Evolutionary conservation across 257 asterid genomes (phyloP).

Genomic region (Lavandula angustifolia): DNA sequence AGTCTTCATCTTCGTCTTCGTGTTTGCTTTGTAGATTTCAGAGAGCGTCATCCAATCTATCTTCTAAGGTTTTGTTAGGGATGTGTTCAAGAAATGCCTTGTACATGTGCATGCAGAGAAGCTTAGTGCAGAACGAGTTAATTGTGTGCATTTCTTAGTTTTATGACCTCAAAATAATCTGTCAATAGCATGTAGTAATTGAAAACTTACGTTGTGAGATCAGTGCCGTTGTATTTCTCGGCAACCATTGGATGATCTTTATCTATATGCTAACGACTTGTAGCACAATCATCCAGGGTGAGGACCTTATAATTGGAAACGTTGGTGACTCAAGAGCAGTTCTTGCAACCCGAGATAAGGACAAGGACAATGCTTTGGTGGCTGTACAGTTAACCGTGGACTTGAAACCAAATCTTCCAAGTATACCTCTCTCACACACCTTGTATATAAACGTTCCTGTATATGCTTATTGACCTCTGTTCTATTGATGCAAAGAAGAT

Average conservation of each 20-base stretch:
- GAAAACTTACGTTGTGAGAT: neutral
- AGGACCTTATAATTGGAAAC: constrained; percentile 86
- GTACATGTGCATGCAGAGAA: too few relatives aligned
- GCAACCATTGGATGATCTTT: neutral
- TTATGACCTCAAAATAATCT: too few relatives aligned
- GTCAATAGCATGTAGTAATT: neutral
- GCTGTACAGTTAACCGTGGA: constrained; percentile 96
- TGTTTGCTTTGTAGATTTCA: too few relatives aligned
- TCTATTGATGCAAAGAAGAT: neutral
- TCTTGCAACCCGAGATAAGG: constrained; percentile 79
- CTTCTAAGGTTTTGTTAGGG: too few relatives aligned
- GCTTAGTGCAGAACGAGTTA: neutral
- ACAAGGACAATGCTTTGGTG: constrained; percentile 48
- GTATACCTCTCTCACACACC: constrained; percentile 42
- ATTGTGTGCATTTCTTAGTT: neutral
- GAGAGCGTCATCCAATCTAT: too few relatives aligned
- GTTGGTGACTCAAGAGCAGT: constrained; percentile 98
- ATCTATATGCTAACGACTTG: neutral
- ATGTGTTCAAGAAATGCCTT: too few relatives aligned
- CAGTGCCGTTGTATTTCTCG: neutral
- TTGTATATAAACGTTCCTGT: too few relatives aligned
- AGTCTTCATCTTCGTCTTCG: neutral
- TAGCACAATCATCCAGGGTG: constrained; percentile 55
- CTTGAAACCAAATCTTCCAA: constrained; percentile 98
- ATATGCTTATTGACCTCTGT: neutral